phyloP scores from a whole-genome alignment of 441 rosid species.

The Daphne laureola region DNA sequence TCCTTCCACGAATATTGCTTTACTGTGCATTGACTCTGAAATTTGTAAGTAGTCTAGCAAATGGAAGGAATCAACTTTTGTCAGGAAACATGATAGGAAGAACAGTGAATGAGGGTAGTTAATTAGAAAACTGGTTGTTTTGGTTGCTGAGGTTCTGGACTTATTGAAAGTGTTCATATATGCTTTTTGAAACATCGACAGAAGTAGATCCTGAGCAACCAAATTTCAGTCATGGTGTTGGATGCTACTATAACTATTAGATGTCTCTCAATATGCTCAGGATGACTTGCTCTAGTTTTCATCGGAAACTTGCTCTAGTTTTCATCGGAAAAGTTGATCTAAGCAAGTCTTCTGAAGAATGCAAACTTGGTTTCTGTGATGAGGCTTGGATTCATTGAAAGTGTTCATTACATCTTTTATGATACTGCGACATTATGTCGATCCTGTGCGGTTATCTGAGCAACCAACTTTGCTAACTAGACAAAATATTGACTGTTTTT shows the following conservation, averaged over 20 bases:
- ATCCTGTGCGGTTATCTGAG: constrained; percentile 68
- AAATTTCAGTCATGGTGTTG: too few relatives aligned
- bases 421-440: constrained; percentile 37
- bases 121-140: not conserved
- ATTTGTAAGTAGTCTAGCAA: too few relatives aligned
- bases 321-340: too few relatives aligned
- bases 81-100: not conserved
- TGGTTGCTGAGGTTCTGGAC: constrained; percentile 33
- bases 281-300: too few relatives aligned
- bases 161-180: constrained; percentile 20
- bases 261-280: too few relatives aligned
- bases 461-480: constrained; percentile 8
- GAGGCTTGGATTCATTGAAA: constrained; percentile 22
- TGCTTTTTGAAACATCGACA: constrained; percentile 38
- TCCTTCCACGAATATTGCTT: not conserved
- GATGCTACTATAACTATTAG: too few relatives aligned
- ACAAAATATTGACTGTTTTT: too few relatives aligned
- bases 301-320: too few relatives aligned
- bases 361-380: constrained; percentile 38
- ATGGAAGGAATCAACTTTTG: too few relatives aligned
- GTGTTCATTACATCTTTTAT: constrained; percentile 15
- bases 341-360: too few relatives aligned
- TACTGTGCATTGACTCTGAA: not conserved
- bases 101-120: not conserved
- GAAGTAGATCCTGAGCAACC: constrained; percentile 34